Evolutionary conservation across 2,329 filamentous ascomycete genomes (phyloP).

Genomic region (Trichoderma sp.): DNA sequence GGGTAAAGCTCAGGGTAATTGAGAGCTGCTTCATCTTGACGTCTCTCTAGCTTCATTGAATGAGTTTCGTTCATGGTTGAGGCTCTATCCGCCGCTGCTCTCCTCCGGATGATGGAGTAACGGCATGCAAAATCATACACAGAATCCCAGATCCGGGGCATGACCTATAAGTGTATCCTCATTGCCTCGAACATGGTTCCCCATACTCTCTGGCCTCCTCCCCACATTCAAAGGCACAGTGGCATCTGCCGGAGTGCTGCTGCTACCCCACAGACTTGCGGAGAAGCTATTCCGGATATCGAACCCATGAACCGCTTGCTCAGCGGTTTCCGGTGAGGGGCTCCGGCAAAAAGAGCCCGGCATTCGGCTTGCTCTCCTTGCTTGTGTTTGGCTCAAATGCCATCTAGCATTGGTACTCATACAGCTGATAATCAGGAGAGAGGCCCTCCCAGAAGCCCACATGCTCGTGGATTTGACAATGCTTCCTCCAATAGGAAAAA

Average conservation of each 20-base stretch:
- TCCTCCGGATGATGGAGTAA: neutral
- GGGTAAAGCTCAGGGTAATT: neutral
- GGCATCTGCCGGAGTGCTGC: slow-evolving; percentile 4
- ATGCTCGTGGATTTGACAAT: neutral
- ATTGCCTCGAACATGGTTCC: neutral
- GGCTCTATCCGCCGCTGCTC: neutral
- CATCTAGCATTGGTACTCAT: no score
- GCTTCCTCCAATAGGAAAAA: slow-evolving; percentile 8
- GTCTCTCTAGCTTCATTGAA: no score
- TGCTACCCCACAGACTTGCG: slow-evolving; percentile 14
- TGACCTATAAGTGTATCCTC: neutral
- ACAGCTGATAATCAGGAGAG: neutral
- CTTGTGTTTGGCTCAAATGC: no score
- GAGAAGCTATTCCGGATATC: neutral
- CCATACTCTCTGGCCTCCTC: slow-evolving; percentile 3
- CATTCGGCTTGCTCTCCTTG: neutral
- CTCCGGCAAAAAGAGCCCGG: slow-evolving; percentile 10
- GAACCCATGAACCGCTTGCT: neutral
- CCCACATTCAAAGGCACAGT: slow-evolving; percentile 1
- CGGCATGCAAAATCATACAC: no score
- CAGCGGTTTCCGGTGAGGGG: slow-evolving; percentile 10
- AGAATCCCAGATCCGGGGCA: no score
- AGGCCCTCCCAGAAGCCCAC: no score
- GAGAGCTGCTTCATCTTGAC: no score
- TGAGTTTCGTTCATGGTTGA: no score